These are phyloP conservation scores for Pulveroboletus ravenelii DNA, from an alignment of 768 basidiomycete genomes.

Conservation along the genomic window DNA sequence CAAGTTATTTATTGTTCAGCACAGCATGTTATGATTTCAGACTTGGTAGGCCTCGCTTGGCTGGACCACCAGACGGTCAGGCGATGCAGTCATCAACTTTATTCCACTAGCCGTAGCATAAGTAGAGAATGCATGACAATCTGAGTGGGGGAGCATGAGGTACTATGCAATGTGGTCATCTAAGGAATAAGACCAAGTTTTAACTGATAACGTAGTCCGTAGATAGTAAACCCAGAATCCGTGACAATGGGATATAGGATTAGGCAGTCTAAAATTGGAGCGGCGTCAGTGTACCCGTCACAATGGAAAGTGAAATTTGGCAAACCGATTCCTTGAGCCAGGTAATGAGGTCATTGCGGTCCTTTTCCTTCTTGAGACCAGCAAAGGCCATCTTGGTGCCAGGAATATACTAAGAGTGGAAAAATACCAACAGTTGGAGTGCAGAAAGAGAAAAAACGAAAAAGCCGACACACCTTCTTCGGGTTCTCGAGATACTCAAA, in stretches of 20 bases:
- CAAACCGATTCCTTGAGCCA: constrained; percentile 72
- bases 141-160: constrained; percentile 30
- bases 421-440: neutral
- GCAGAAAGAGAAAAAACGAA: neutral
- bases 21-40: neutral
- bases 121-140: constrained; percentile 12
- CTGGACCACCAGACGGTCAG: neutral
- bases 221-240: constrained; percentile 12
- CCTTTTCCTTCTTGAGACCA: constrained; percentile 98
- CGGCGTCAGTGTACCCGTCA: neutral
- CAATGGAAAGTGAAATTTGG: constrained; percentile 4
- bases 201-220: constrained; percentile 16
- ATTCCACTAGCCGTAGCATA: neutral
- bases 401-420: constrained; percentile 78
- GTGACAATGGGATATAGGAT: constrained; percentile 12
- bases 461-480: constrained; percentile 66
- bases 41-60: neutral
- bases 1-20: constrained; percentile 6
- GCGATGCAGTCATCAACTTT: neutral
- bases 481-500: constrained; percentile 97
- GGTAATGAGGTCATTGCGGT: constrained; percentile 90
- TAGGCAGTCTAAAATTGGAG: constrained; percentile 23
- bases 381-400: constrained; percentile 99
- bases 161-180: constrained; percentile 27
- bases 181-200: constrained; percentile 33